A percentile compares a stretch with the other conserved stretches of the same genome.
Conservation (phyloP, 192 early-diverging fungal genomes). For the Gaertneriomyces semiglobifer region DNA sequence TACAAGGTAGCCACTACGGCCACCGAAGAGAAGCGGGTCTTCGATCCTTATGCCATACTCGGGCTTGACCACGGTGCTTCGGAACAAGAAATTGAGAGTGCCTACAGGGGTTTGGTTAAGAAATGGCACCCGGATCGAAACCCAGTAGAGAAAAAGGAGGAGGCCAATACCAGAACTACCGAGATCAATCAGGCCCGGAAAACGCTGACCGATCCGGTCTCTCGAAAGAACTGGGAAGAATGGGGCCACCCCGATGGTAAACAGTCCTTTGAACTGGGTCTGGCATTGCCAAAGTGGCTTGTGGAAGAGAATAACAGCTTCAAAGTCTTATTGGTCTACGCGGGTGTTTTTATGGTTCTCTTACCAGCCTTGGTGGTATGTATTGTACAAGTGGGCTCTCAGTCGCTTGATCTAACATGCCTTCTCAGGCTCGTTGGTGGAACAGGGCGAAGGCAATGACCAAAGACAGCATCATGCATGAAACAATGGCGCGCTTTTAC, state of each 20-base stretch:
- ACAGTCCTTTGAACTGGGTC: constrained; percentile 85
- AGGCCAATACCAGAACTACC: constrained; percentile 71
- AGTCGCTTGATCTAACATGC: background rate
- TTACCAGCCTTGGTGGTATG: constrained; percentile 82
- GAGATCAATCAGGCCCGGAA: constrained; percentile 93
- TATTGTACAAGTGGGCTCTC: background rate
- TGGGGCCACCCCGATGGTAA: constrained; percentile 97
- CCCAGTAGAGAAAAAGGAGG: constrained; percentile 66
- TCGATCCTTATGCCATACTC: constrained; percentile 95
- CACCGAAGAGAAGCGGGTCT: constrained; percentile 62
- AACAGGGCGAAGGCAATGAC: constrained; percentile 81
- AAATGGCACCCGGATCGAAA: constrained; percentile 60
- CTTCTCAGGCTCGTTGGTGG: constrained; percentile 83
- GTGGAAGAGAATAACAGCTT: constrained; percentile 76
- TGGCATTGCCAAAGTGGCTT: constrained; percentile 88
- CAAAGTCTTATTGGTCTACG: constrained; percentile 82
- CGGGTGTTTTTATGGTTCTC: constrained; percentile 79
- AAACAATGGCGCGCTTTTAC: constrained; percentile 88
- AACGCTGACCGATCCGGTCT: constrained; percentile 90
- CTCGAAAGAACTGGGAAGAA: constrained; percentile 88
- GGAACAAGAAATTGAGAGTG: constrained; percentile 62
- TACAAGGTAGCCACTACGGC: constrained; percentile 64
- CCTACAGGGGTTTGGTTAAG: constrained; percentile 67
- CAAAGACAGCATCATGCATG: constrained; percentile 85
- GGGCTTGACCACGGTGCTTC: constrained; percentile 61